Conservation (phyloP, 2,329 filamentous ascomycete genomes). For the Boeremia lycopersici region DNA sequence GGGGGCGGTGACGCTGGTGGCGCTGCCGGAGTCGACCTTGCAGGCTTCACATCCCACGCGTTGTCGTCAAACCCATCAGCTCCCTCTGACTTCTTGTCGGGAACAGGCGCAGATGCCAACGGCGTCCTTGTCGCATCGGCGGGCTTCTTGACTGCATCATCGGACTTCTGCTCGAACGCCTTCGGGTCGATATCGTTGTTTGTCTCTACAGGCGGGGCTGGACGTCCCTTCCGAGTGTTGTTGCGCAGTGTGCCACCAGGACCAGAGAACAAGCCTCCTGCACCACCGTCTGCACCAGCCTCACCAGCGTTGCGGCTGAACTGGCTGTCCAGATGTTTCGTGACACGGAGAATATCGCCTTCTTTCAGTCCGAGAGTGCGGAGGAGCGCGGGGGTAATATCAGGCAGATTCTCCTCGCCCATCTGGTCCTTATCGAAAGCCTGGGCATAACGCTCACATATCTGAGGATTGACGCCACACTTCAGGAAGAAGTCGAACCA, state of each 20-base stretch:
- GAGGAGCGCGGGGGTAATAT: constrained; percentile 82
- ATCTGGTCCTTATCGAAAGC: constrained; percentile 91
- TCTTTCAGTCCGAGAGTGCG: constrained; percentile 92
- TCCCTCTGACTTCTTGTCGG: constrained; percentile 50
- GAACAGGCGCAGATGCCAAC: constrained; percentile 54
- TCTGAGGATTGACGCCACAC: constrained; percentile 87
- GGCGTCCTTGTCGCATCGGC: constrained; percentile 58
- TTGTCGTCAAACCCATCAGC: constrained; percentile 86
- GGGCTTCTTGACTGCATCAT: constrained; percentile 52
- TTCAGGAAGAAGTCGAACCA: constrained; percentile 99
- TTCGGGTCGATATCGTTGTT: constrained; percentile 88
- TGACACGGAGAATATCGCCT: constrained; percentile 94
- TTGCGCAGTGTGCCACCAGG: constrained; percentile 90
- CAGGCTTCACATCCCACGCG: constrained; percentile 94
- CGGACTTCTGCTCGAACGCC: constrained; percentile 71
- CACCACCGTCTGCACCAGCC: constrained; percentile 64
- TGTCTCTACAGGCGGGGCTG: constrained; percentile 82
- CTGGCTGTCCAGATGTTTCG: constrained; percentile 83
- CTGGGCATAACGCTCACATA: constrained; percentile 92
- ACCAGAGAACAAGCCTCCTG: constrained; percentile 86
- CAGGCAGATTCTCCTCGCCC: constrained; percentile 89
- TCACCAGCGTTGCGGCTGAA: constrained; percentile 65
- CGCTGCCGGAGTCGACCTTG: constrained; percentile 60
- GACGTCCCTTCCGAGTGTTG: constrained; percentile 91
- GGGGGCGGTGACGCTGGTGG: constrained; percentile 50